Evolutionary conservation across 2,329 filamentous ascomycete species (phyloP), one percentile per base, ranked within the genome.

Genomic region (Lecanoromycetidae sp.): DNA sequence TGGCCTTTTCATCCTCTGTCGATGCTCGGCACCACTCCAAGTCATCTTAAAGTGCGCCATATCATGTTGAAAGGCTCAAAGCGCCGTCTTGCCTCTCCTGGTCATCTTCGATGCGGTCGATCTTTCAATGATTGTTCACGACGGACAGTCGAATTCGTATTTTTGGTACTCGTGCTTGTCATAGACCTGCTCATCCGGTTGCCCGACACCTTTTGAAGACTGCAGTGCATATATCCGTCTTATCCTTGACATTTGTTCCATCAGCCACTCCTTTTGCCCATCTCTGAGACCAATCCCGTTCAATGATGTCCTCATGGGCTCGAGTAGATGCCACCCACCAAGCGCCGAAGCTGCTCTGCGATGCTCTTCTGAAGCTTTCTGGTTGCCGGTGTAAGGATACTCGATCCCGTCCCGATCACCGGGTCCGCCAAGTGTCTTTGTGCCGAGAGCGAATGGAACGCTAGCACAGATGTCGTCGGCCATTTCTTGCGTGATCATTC

Each of bases 381-480:
- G 30, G 4, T 27, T 38, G 37, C 45, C 45, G n/a, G 12, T 34
- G 33, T 50, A 52, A 1, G 52, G 52, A 20, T 50, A 54, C 8
- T 47, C 44, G 19, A 52, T 33, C 8, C 48, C 45, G 4, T 47
- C 41, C 27, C 46, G 23, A 29, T 51, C 48, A 12, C 40, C 42
- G 3, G 50, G 46, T 5, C 49, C 48, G 15, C 46, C 49, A 4
- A 25, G 35, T 4, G 26, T 49, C 46, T 54, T 53, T 10, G 44
- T 53, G n/a, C 53, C 53, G 5, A 55, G 46, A 12, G 46, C 39
- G 32, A 50, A 55, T 1, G 53, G 53, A 3, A 55, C 49, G 8
- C 29, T 47, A 8, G 42, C 53, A 37, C 53, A 55, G 23, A 55
- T 50, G 36, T 53, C 51, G 35, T 55, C 53, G 3, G 33, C 30